These are phyloP conservation scores for Fraxinus platypoda DNA, from an alignment of 305 asterid genomes.

Conservation along the genomic window DNA sequence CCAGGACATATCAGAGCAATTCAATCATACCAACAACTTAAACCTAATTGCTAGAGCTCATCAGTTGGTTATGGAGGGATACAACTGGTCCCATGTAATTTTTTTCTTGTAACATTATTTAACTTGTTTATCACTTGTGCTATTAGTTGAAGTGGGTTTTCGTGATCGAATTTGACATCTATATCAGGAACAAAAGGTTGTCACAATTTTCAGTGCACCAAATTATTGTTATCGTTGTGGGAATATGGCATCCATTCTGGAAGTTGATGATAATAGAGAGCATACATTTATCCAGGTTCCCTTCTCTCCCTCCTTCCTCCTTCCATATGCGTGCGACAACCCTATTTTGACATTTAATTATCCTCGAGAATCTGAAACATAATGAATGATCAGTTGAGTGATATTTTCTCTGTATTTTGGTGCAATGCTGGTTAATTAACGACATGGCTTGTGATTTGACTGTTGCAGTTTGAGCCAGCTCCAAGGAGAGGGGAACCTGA, in stretches of 20 bases:
- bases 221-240: slow-evolving; percentile 98
- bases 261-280: slow-evolving; percentile 89
- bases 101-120: background rate
- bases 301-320: slow-evolving; percentile 5
- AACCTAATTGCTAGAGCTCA: slow-evolving; percentile 95
- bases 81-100: slow-evolving; percentile 93
- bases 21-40: slow-evolving; percentile 81
- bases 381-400: background rate
- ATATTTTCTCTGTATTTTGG: background rate
- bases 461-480: slow-evolving; percentile 81
- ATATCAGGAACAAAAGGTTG: slow-evolving; percentile 92
- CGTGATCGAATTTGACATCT: slow-evolving; percentile 18
- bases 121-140: slow-evolving; percentile 1
- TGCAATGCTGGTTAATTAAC: background rate
- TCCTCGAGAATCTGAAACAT: background rate
- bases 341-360: background rate
- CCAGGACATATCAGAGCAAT: slow-evolving; percentile 96
- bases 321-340: too few relatives aligned
- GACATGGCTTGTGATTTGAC: background rate
- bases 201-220: slow-evolving; percentile 93
- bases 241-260: slow-evolving; percentile 96
- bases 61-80: slow-evolving; percentile 98
- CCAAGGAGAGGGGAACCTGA: slow-evolving; percentile 95
- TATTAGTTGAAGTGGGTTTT: slow-evolving; percentile 2
- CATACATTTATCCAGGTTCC: slow-evolving; percentile 90